phyloP scores from a whole-genome alignment of 805 yeast genomes.

The Metschnikowia cerradonensis region DNA sequence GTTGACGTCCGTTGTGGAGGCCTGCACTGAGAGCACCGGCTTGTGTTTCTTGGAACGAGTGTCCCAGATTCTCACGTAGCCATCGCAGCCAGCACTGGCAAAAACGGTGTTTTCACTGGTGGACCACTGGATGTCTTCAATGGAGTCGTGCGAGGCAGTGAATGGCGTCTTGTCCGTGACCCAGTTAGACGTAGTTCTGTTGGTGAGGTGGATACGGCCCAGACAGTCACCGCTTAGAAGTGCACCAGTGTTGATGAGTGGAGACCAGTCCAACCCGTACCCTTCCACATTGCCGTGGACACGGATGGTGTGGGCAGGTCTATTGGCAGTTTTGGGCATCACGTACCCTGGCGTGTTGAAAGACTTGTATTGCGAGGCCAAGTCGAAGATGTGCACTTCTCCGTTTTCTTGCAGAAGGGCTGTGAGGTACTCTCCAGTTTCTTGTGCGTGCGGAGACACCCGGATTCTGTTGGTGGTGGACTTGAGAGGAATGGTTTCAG shows the following conservation, averaged over 20 bases:
- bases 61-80: conserved; percentile 92
- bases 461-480: conserved; percentile 88
- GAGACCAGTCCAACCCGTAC: conserved; percentile 96
- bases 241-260: conserved; percentile 72
- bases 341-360: conserved; percentile 84
- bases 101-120: conserved; percentile 88
- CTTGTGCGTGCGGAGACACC: conserved; percentile 69
- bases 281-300: conserved; percentile 96
- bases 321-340: conserved; percentile 71
- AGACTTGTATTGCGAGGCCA: conserved; percentile 73
- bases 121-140: conserved; percentile 97
- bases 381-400: conserved; percentile 80
- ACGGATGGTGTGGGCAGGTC: conserved; percentile 77
- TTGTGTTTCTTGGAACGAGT: conserved; percentile 87
- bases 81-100: conserved; percentile 93
- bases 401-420: conserved; percentile 90
- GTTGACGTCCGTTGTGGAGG: conserved; percentile 80
- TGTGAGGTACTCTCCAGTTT: conserved; percentile 76
- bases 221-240: conserved; percentile 83
- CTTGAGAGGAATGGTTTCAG: conserved; percentile 70
- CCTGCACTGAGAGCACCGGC: conserved; percentile 82
- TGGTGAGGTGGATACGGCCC: conserved; percentile 78
- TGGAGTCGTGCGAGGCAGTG: conserved; percentile 63
- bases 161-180: conserved; percentile 81
- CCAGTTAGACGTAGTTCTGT: conserved; percentile 77